Conservation (phyloP, 2,329 filamentous ascomycete species). For the Cryoendolithus antarcticus region DNA sequence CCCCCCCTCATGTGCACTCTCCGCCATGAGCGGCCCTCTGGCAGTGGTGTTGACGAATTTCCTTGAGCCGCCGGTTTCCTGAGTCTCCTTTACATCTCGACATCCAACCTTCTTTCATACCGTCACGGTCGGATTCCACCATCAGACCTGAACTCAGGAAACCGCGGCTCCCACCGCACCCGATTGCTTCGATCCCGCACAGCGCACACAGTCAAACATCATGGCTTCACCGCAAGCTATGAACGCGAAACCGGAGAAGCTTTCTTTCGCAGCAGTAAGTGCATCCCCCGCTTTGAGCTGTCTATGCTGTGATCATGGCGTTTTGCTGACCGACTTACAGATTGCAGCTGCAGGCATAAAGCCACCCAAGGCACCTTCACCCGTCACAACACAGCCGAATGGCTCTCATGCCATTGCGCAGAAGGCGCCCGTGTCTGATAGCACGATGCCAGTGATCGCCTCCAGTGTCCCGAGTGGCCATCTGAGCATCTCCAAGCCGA, state of each 20-base stretch:
- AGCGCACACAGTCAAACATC: conserved; percentile 9
- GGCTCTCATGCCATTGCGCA: too few relatives aligned
- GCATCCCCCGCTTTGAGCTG: neutral
- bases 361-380: conserved; percentile 10
- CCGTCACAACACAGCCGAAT: too few relatives aligned
- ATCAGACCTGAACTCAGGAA: conserved; percentile 20
- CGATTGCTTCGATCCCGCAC: conserved; percentile 1
- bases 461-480: too few relatives aligned
- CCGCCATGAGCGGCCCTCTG: conserved; percentile 38
- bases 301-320: neutral
- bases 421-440: too few relatives aligned
- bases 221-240: conserved; percentile 21
- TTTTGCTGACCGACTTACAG: conserved; percentile 8
- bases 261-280: conserved; percentile 27
- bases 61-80: conserved; percentile 39
- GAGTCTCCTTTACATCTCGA: conserved; percentile 21
- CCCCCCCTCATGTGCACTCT: conserved; percentile 29
- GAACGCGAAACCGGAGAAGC: conserved; percentile 18
- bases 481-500: too few relatives aligned
- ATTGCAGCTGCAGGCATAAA: conserved; percentile 21
- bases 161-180: conserved; percentile 21
- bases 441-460: too few relatives aligned
- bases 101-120: conserved; percentile 11
- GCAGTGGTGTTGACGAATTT: conserved; percentile 34
- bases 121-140: too few relatives aligned